Percentiles rank a stretch among this genome's conserved stretches.
phyloP scores from a whole-genome alignment of 441 rosid species.

The Eutrema salsugineum region DNA sequence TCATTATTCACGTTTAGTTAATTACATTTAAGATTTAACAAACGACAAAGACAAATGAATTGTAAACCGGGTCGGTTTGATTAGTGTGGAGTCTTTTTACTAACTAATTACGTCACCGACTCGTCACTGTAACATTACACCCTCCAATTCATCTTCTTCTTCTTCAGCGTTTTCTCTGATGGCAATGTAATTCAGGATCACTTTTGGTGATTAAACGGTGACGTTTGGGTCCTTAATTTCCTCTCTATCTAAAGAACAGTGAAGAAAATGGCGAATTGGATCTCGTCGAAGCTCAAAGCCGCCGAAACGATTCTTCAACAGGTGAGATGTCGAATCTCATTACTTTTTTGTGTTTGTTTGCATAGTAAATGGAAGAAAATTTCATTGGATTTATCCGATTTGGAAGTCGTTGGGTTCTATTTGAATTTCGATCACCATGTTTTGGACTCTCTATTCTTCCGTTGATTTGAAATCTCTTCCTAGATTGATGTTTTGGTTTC shows the following conservation, averaged over 20 bases:
- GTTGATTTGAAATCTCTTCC: background rate
- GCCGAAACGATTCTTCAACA: conserved; percentile 93
- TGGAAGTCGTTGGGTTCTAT: background rate
- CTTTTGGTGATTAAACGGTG: background rate
- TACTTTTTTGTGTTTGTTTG: conserved; percentile 6
- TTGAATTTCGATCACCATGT: background rate
- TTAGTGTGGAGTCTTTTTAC: conserved; percentile 6
- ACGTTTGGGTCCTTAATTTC: background rate
- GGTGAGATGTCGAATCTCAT: conserved; percentile 33
- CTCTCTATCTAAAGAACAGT: background rate
- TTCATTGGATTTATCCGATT: background rate
- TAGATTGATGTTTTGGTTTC: background rate
- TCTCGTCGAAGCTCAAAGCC: conserved; percentile 93
- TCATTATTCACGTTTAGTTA: background rate
- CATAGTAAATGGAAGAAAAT: background rate
- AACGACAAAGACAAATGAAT: background rate
- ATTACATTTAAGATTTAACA: background rate
- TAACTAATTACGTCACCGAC: conserved; percentile 13
- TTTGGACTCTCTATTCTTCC: background rate
- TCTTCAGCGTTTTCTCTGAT: conserved; percentile 10
- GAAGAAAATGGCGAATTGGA: conserved; percentile 78
- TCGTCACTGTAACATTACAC: conserved; percentile 7
- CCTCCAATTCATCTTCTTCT: conserved; percentile 9
- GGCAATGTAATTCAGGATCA: conserved; percentile 1
- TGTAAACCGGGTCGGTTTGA: conserved; percentile 1